Conservation (phyloP, 2,329 filamentous ascomycete species). For the Juglanconis sp. region DNA sequence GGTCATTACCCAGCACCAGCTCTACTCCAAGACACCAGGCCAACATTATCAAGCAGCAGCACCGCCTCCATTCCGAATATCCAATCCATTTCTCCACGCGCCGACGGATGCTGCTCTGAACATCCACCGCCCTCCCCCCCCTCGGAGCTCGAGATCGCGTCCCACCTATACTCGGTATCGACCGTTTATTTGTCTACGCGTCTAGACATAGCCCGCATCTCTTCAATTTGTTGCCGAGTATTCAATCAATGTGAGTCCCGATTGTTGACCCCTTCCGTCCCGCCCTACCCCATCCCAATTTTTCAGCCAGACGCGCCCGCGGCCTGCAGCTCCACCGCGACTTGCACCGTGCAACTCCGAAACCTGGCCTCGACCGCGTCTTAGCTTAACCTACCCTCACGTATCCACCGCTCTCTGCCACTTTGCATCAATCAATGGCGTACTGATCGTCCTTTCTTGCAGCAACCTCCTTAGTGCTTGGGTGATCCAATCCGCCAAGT, state of each 20-base stretch:
- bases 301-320: conserved; percentile 16
- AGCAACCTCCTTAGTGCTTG: conserved; percentile 13
- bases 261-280: background rate
- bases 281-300: conserved; percentile 3
- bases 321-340: conserved; percentile 11
- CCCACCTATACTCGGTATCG: background rate
- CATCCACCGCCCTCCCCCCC: background rate
- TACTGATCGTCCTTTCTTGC: conserved; percentile 4
- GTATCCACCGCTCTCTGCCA: conserved; percentile 1
- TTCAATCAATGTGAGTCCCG: conserved; percentile 16
- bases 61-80: background rate
- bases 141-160: background rate
- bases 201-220: conserved; percentile 14
- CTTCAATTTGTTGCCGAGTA: conserved; percentile 10
- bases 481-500: conserved; percentile 9
- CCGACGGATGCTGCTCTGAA: conserved; percentile 3
- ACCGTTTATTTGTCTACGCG: conserved; percentile 7
- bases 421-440: background rate
- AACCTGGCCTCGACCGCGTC: conserved; percentile 5
- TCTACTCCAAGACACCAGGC: background rate
- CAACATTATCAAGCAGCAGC: conserved; percentile 10
- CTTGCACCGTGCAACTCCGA: conserved; percentile 10
- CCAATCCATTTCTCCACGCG: conserved; percentile 1
- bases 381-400: background rate
- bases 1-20: conserved; percentile 4